Conservation (phyloP, 2,329 filamentous ascomycete genomes). For the Neonectria neomacrospora region DNA sequence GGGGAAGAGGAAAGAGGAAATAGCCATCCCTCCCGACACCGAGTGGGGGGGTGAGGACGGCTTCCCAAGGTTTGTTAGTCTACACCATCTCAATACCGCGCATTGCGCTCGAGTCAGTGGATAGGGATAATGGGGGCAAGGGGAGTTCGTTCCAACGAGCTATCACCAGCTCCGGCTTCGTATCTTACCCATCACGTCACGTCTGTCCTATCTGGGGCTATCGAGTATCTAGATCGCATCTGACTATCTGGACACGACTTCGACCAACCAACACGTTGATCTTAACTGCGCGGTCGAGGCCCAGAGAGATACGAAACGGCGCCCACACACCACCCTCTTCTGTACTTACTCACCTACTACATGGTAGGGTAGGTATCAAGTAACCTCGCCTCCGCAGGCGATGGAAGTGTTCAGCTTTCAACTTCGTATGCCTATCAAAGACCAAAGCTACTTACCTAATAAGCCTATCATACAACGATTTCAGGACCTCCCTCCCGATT, state of each 20-base stretch:
- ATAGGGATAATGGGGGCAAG: background rate
- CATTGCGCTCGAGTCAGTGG: conserved; percentile 21
- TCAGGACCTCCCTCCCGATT: background rate
- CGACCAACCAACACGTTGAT: background rate
- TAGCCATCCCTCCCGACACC: background rate
- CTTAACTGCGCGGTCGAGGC: background rate
- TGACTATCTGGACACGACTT: background rate
- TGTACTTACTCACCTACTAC: background rate
- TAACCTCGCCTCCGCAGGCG: conserved; percentile 1
- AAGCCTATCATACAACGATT: background rate
- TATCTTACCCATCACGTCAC: background rate
- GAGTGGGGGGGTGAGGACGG: background rate
- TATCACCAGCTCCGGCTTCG: conserved; percentile 11
- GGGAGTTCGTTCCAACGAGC: background rate
- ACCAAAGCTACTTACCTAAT: background rate
- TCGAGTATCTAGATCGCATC: background rate
- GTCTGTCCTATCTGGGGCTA: background rate
- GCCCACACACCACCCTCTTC: background rate
- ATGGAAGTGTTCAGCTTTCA: background rate
- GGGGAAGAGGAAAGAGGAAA: background rate
- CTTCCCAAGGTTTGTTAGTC: conserved; percentile 19
- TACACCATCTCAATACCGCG: conserved; percentile 9
- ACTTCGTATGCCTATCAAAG: background rate
- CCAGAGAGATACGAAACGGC: background rate
- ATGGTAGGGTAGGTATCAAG: background rate